A percentile compares a stretch with the other conserved stretches of the same genome.
Conservation (phyloP, 108 stramenopile species). For the Cyclotella distinguenda region DNA sequence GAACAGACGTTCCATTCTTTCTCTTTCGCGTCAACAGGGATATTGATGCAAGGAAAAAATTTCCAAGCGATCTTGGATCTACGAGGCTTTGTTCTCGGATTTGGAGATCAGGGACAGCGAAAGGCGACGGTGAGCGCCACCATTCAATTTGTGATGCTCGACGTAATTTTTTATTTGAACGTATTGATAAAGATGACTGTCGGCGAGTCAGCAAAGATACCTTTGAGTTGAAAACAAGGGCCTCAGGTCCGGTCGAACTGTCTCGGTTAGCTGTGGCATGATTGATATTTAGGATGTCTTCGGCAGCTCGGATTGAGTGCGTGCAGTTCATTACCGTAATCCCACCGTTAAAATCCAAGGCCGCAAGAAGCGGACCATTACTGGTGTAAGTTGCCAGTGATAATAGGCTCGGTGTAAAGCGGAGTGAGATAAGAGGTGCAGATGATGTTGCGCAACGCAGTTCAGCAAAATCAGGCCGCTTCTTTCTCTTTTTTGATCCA, state of each 20-base stretch:
- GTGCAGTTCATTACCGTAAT: conserved; percentile 65
- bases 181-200: conserved; percentile 16
- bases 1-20: neutral
- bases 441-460: conserved; percentile 5
- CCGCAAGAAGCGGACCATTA: conserved; percentile 40
- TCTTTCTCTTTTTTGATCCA: conserved; percentile 2
- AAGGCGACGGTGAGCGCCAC: conserved; percentile 24
- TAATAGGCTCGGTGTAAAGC: conserved; percentile 37
- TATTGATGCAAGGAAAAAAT: conserved; percentile 29
- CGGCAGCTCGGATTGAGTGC: conserved; percentile 33
- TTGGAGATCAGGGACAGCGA: neutral
- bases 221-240: neutral
- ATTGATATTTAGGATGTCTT: neutral
- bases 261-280: neutral
- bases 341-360: conserved; percentile 79
- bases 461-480: neutral
- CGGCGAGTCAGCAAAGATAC: conserved; percentile 11
- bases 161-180: conserved; percentile 5
- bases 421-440: conserved; percentile 25
- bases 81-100: conserved; percentile 7
- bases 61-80: conserved; percentile 7
- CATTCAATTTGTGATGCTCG: conserved; percentile 40
- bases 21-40: conserved; percentile 1
- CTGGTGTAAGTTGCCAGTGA: neutral
- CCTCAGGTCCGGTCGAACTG: neutral